phyloP scores from a whole-genome alignment of 2,329 filamentous ascomycete species.

The Geosmithia flava region DNA sequence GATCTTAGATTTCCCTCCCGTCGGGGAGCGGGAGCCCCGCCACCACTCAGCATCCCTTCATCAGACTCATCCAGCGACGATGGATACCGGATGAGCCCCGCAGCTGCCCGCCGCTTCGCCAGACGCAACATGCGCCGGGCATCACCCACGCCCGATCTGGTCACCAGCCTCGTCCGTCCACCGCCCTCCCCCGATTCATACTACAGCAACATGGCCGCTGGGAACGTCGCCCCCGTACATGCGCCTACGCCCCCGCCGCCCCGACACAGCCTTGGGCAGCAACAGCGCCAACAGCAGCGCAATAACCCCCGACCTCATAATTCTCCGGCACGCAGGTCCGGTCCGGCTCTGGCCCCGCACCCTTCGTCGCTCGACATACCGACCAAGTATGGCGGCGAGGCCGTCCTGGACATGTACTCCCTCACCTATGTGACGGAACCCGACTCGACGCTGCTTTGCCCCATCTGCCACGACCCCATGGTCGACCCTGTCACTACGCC shows the following conservation, averaged over 20 bases:
- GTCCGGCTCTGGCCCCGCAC: slow-evolving; percentile 22
- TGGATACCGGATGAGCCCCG: slow-evolving; percentile 18
- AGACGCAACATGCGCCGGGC: slow-evolving; percentile 20
- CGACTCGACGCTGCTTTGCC: slow-evolving; percentile 36
- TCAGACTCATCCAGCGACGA: slow-evolving; percentile 23
- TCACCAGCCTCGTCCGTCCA: slow-evolving; percentile 24
- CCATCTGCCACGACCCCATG: slow-evolving; percentile 48
- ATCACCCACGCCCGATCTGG: slow-evolving; percentile 24
- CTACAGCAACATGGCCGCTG: slow-evolving; percentile 9
- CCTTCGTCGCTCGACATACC: slow-evolving; percentile 25
- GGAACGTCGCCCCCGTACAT: not conserved
- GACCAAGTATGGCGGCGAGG: slow-evolving; percentile 20
- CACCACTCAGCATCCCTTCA: slow-evolving; percentile 1
- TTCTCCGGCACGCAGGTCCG: slow-evolving; percentile 5
- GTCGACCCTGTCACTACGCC: slow-evolving; percentile 47
- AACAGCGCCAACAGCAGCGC: not conserved
- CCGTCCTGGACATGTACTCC: slow-evolving; percentile 30
- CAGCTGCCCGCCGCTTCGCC: slow-evolving; percentile 20
- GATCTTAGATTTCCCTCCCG: not conserved
- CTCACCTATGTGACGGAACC: slow-evolving; percentile 28
- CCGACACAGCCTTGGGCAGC: slow-evolving; percentile 1
- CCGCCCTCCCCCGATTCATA: slow-evolving; percentile 22
- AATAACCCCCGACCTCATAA: too few relatives aligned
- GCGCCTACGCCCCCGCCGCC: not conserved
- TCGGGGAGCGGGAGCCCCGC: too few relatives aligned